phyloP scores from a whole-genome alignment of 768 basidiomycete species.

The Peribolospora kevripleyi region DNA sequence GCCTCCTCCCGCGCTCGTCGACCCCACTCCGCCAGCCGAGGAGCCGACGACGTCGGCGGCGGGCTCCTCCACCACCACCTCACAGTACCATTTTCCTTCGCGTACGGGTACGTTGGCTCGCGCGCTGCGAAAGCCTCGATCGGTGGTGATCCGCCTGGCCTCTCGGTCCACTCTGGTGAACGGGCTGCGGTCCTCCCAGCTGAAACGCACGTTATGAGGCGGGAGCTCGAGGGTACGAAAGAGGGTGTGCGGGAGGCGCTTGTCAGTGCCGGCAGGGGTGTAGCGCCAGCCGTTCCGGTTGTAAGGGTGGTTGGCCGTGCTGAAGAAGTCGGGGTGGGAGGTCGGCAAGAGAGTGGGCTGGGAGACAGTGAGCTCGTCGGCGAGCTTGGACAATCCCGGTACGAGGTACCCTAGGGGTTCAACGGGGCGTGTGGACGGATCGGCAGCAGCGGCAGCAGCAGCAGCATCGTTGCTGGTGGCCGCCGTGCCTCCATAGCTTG shows the following conservation, averaged over 20 bases:
- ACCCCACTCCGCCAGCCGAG: conserved; percentile 31
- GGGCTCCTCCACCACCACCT: conserved; percentile 42
- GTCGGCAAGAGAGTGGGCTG: too few relatives aligned
- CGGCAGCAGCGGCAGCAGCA: too few relatives aligned
- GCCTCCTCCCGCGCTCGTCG: conserved; percentile 26
- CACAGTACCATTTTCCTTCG: conserved; percentile 84
- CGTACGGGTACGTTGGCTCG: conserved; percentile 71
- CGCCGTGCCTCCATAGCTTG: too few relatives aligned
- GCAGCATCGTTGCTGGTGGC: too few relatives aligned
- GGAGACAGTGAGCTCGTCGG: too few relatives aligned
- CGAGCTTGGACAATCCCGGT: too few relatives aligned
- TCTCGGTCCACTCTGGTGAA: conserved; percentile 58
- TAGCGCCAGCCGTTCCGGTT: conserved; percentile 17
- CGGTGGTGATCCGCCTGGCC: conserved; percentile 47
- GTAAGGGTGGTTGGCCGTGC: conserved; percentile 15
- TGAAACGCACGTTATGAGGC: conserved; percentile 35
- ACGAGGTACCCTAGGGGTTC: too few relatives aligned
- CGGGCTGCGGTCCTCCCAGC: conserved; percentile 75
- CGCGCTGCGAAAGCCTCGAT: conserved; percentile 73
- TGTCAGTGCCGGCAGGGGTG: conserved; percentile 30
- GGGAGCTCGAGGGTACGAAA: conserved; percentile 66
- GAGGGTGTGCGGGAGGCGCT: conserved; percentile 23
- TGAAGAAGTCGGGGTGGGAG: conserved; percentile 10
- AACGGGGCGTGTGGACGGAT: too few relatives aligned
- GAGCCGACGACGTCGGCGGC: too few relatives aligned